A percentile compares a stretch with the other conserved stretches of the same genome.
Evolutionary conservation across 495 filamentous ascomycete genomes (phyloP).

Genomic region (Aeminium ludgeri): DNA sequence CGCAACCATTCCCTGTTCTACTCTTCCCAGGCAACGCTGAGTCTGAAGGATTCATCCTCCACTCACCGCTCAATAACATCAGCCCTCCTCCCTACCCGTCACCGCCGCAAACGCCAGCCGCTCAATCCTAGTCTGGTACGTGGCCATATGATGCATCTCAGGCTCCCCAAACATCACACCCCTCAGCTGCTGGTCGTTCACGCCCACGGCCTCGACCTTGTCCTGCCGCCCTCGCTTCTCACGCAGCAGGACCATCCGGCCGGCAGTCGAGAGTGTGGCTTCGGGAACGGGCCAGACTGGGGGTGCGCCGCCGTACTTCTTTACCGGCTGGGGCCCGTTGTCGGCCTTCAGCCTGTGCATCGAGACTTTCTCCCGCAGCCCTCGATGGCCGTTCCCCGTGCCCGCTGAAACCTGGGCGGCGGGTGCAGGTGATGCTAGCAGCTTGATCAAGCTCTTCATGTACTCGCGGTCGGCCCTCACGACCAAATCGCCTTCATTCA

Average conservation of each 20-base stretch:
- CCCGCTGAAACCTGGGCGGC: not conserved
- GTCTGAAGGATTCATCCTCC: not conserved
- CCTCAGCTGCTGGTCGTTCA: constrained; percentile 42
- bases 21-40: not conserved
- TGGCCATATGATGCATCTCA: constrained; percentile 57
- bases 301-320: not conserved
- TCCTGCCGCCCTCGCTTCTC: constrained; percentile 21
- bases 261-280: constrained; percentile 46
- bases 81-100: constrained; percentile 25
- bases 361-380: constrained; percentile 8
- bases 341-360: not conserved
- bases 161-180: constrained; percentile 63
- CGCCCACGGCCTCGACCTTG: constrained; percentile 41
- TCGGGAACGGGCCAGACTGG: constrained; percentile 44
- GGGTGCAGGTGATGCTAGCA: constrained; percentile 43
- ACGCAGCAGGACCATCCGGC: constrained; percentile 47
- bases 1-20: too few relatives aligned
- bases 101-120: constrained; percentile 49
- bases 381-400: not conserved
- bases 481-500: constrained; percentile 77
- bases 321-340: constrained; percentile 1
- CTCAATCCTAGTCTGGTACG: constrained; percentile 55
- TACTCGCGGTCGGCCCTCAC: constrained; percentile 55
- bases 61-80: not conserved
- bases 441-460: constrained; percentile 48